These are phyloP conservation scores for Solanum peruvianum DNA, from an alignment of 257 asterid species.

Conservation along the genomic window DNA sequence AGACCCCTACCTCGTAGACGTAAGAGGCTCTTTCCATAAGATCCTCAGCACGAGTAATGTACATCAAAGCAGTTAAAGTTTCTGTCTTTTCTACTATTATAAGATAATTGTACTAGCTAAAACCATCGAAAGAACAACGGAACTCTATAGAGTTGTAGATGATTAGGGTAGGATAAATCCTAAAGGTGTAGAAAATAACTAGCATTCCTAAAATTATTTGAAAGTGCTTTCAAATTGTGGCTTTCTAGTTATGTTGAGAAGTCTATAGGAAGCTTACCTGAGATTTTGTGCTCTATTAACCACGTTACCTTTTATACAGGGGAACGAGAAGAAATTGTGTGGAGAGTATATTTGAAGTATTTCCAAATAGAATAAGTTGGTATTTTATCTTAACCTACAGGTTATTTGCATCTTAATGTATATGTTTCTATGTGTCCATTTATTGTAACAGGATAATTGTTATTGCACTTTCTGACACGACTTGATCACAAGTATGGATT, in stretches of 20 bases:
- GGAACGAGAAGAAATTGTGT: not conserved
- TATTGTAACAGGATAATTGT: not conserved
- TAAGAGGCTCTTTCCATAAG: not conserved
- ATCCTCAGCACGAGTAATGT: not conserved
- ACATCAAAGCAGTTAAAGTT: not conserved
- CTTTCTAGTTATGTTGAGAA: not conserved
- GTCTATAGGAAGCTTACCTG: not conserved
- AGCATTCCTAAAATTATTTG: not conserved
- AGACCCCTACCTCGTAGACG: not conserved
- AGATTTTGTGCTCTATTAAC: not conserved
- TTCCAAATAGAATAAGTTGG: not conserved
- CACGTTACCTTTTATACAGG: not conserved
- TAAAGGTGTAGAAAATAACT: not conserved
- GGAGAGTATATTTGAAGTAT: not conserved
- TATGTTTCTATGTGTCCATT: not conserved
- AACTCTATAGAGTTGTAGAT: not conserved
- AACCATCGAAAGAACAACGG: not conserved
- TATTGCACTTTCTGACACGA: not conserved
- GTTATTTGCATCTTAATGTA: not conserved
- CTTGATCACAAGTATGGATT: constrained; percentile 72
- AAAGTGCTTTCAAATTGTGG: not conserved
- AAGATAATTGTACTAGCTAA: not conserved
- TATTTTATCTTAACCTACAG: not conserved
- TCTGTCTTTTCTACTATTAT: not conserved
- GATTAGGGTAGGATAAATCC: not conserved